A percentile compares a stretch with the other conserved stretches of the same genome.
phyloP scores from a whole-genome alignment of 768 basidiomycete species.

The Sporobolomyces pararoseus region DNA sequence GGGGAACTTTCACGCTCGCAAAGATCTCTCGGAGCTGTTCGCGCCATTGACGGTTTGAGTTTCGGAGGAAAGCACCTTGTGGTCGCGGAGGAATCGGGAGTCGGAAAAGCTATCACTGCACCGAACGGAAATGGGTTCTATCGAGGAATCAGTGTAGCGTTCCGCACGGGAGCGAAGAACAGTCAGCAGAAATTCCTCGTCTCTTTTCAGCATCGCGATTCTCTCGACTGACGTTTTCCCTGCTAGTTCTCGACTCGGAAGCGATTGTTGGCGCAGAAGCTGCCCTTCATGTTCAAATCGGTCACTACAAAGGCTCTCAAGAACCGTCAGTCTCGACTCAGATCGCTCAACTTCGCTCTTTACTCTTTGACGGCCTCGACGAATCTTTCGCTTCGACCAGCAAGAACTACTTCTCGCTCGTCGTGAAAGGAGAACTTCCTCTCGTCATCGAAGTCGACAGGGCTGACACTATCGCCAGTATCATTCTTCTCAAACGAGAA shows the following conservation, averaged over 20 bases:
- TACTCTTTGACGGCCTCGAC: slow-evolving; percentile 54
- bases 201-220: not conserved
- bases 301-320: slow-evolving; percentile 48
- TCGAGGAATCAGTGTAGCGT: slow-evolving; percentile 12
- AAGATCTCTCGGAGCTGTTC: slow-evolving; percentile 3
- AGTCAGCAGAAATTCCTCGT: not conserved
- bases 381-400: not conserved
- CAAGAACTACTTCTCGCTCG: slow-evolving; percentile 12
- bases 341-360: slow-evolving; percentile 65
- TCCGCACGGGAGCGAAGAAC: slow-evolving; percentile 21
- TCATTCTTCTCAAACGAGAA: slow-evolving; percentile 64
- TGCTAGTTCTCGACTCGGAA: slow-evolving; percentile 54
- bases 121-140: slow-evolving; percentile 27
- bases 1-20: slow-evolving; percentile 4
- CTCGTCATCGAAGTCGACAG: slow-evolving; percentile 63
- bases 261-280: slow-evolving; percentile 63
- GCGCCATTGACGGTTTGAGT: slow-evolving; percentile 22
- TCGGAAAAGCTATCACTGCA: slow-evolving; percentile 22
- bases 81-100: slow-evolving; percentile 24
- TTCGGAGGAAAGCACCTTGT: slow-evolving; percentile 32
- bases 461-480: slow-evolving; percentile 66
- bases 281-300: slow-evolving; percentile 65
- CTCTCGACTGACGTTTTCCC: not conserved
- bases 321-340: slow-evolving; percentile 71
- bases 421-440: slow-evolving; percentile 56